Evolutionary conservation across 2,329 filamentous ascomycete genomes (phyloP).

Genomic region (Macroventuria anomochaeta): DNA sequence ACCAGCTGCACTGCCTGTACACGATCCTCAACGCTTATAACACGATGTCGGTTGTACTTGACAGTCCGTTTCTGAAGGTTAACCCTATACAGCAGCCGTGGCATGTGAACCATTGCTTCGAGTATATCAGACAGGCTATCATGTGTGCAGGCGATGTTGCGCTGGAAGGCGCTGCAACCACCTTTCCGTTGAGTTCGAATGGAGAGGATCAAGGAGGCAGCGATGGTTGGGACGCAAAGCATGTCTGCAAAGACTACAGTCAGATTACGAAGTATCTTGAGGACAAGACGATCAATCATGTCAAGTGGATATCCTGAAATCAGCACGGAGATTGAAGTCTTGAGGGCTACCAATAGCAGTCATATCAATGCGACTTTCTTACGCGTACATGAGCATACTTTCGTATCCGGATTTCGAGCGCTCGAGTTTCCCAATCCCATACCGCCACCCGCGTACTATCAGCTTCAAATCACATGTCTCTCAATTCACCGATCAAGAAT

Average conservation of each 20-base stretch:
- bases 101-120: conserved; percentile 47
- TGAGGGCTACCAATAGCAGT: background rate
- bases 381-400: background rate
- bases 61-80: conserved; percentile 10
- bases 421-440: background rate
- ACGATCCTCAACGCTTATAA: conserved; percentile 44
- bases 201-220: conserved; percentile 42
- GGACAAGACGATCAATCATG: conserved; percentile 33
- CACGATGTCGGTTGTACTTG: conserved; percentile 27
- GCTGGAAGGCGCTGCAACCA: conserved; percentile 42
- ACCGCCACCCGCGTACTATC: background rate
- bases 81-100: conserved; percentile 39
- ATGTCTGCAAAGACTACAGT: conserved; percentile 44
- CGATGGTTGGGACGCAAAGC: conserved; percentile 45
- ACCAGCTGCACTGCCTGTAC: conserved; percentile 46
- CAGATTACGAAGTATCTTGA: conserved; percentile 42
- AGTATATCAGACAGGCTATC: conserved; percentile 43
- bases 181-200: conserved; percentile 33
- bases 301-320: conserved; percentile 37
- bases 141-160: conserved; percentile 46
- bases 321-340: background rate
- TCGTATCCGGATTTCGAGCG: background rate
- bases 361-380: background rate
- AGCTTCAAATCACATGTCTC: background rate
- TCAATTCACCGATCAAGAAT: background rate